Evolutionary conservation across 495 filamentous ascomycete genomes (phyloP), one percentile per base, ranked within the genome.

Genomic region (Aspergillus avenaceus): DNA sequence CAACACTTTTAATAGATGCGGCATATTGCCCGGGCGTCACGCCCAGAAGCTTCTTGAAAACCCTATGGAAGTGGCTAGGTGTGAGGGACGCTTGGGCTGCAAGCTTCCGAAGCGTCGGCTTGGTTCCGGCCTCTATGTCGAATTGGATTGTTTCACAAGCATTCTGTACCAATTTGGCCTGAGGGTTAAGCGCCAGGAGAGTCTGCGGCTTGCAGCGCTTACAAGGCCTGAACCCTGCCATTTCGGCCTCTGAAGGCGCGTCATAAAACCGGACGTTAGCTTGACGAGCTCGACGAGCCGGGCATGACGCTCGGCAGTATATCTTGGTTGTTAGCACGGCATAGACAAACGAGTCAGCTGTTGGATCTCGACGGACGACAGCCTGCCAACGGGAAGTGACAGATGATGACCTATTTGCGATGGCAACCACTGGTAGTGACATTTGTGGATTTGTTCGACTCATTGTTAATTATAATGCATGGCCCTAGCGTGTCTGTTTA

Each of bases 221-320:
- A 67, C 84, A 86, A 12, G 82, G 58, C 32, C 82, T 67, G 52
- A 78, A 85, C 0, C 83, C 84, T 14, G 72, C 80, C 3, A 60
- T 55, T 58, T 77, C 70, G 14, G 84, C 84, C 46, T 78, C 72
- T 0, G 69, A 59, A n/a, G 79, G 64, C 6, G 71, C 76, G 32
- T 77, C 65, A 62, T 78, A 81, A 65, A 85, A 86, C 12, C 63
- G 57, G 41, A 86, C 72, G 50, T 86, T 84, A 27, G 79, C 75
- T 16, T 83, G 76, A 13, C 82, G 74, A 8, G 84, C 82, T 16
- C 84, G 74, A 4, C 84, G 78, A 4, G 80, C 74, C 2, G 78
- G 65, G 45, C 83, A 86, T 7, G 73, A 79, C 5, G 83, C 78
- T 1, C 82, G 78, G 55, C 84, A 87, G 63, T 80, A 86, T 36